These are phyloP conservation scores for Phytophthora pini DNA, from an alignment of 352 stramenopile species.

Conservation along the genomic window DNA sequence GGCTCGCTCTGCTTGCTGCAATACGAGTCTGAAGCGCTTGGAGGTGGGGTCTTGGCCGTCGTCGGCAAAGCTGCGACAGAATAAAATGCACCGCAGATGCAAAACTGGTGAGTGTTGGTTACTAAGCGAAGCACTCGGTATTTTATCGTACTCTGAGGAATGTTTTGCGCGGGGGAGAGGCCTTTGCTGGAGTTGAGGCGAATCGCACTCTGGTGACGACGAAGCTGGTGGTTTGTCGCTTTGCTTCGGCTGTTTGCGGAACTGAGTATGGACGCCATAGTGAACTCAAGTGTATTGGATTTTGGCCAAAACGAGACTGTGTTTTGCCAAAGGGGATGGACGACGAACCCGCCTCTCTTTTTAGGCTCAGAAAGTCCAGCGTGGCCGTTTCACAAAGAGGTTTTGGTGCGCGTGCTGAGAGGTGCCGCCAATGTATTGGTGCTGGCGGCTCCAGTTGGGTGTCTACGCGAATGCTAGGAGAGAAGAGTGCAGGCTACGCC, in stretches of 20 bases:
- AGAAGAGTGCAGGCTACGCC: neutral
- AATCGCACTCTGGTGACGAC: conserved; percentile 22
- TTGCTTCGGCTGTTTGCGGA: neutral
- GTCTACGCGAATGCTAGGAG: too few species aligned
- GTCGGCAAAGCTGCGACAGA: conserved; percentile 23
- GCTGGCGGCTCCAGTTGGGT: too few species aligned
- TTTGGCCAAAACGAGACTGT: neutral
- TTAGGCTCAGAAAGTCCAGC: conserved; percentile 20
- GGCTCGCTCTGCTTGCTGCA: neutral
- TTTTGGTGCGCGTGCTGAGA: neutral
- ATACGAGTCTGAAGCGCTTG: conserved; percentile 1
- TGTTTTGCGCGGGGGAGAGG: neutral
- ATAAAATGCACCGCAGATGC: conserved; percentile 3
- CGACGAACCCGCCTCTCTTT: conserved; percentile 17
- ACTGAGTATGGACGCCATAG: conserved; percentile 7
- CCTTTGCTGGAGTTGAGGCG: conserved; percentile 11
- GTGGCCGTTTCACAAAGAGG: conserved; percentile 14
- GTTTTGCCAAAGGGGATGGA: conserved; percentile 3
- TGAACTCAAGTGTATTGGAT: conserved; percentile 12
- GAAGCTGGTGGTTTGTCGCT: neutral
- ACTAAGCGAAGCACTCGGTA: neutral
- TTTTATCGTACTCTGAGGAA: conserved; percentile 2
- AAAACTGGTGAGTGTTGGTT: conserved; percentile 1
- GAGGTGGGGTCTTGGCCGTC: neutral
- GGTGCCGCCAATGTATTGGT: neutral